A percentile compares a stretch with the other conserved stretches of the same genome.
These are phyloP conservation scores for Penicillium herquei DNA, from an alignment of 495 filamentous ascomycete species.

Conservation along the genomic window DNA sequence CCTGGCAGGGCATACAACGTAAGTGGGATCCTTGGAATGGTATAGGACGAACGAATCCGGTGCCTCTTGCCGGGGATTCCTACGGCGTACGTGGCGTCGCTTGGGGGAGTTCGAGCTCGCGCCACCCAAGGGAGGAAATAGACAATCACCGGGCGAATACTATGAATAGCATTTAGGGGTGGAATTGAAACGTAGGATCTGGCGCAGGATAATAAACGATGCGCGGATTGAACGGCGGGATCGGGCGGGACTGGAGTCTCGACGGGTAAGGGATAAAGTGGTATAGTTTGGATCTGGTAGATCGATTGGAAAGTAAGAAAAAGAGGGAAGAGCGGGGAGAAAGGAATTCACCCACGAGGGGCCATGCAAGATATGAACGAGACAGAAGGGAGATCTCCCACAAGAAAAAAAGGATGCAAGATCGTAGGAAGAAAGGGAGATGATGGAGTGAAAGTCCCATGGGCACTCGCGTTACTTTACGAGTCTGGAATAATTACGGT, in stretches of 20 bases:
- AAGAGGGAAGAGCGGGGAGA: neutral
- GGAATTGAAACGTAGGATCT: neutral
- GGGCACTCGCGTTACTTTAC: too few relatives aligned
- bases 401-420: too few relatives aligned
- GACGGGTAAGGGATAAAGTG: neutral
- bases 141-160: neutral
- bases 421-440: too few relatives aligned
- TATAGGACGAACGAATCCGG: conserved; percentile 24
- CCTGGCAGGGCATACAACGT: conserved; percentile 30
- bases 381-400: neutral
- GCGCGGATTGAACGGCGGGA: conserved; percentile 10
- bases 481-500: too few relatives aligned
- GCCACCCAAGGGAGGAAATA: conserved; percentile 3
- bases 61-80: conserved; percentile 18
- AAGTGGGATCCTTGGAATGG: conserved; percentile 17
- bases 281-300: neutral
- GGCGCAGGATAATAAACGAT: neutral
- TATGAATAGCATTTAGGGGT: conserved; percentile 11
- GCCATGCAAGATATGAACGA: conserved; percentile 19
- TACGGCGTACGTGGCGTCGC: conserved; percentile 20
- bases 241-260: conserved; percentile 3
- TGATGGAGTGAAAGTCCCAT: too few relatives aligned
- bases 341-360: conserved; percentile 22
- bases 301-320: neutral
- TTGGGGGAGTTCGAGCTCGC: neutral